Conservation (phyloP, 1,284 basidiomycete species). For the Jaminaea rosea region DNA sequence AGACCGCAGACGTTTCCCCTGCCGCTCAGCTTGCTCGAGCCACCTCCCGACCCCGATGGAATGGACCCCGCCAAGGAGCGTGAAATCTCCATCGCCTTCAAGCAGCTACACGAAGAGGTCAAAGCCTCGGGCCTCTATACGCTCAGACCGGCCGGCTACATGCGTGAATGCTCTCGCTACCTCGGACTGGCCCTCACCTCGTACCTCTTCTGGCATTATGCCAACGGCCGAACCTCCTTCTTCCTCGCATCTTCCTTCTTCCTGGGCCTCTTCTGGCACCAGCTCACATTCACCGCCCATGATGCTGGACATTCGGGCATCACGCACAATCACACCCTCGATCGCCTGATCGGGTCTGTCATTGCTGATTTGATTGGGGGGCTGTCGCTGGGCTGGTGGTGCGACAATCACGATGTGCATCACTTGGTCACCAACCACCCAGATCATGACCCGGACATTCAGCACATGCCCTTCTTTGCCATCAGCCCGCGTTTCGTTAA, state of each 20-base stretch:
- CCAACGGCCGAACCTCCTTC: slow-evolving; percentile 15
- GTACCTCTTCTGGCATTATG: slow-evolving; percentile 55
- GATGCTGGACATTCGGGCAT: slow-evolving; percentile 92
- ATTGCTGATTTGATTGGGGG: slow-evolving; percentile 82
- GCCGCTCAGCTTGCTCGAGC: slow-evolving; percentile 42
- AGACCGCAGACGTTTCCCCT: slow-evolving; percentile 32
- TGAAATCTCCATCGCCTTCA: slow-evolving; percentile 69
- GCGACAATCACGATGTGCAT: slow-evolving; percentile 94
- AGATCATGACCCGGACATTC: slow-evolving; percentile 80
- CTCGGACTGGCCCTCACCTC: slow-evolving; percentile 57
- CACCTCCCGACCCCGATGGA: slow-evolving; percentile 45
- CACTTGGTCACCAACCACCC: slow-evolving; percentile 96
- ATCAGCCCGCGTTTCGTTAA: slow-evolving; percentile 75
- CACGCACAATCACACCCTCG: slow-evolving; percentile 73
- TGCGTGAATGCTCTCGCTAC: slow-evolving; percentile 75
- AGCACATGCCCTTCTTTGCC: slow-evolving; percentile 94
- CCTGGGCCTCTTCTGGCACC: slow-evolving; percentile 87
- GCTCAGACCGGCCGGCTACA: slow-evolving; percentile 79
- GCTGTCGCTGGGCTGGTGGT: slow-evolving; percentile 95
- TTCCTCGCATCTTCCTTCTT: slow-evolving; percentile 64
- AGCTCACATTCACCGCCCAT: slow-evolving; percentile 82
- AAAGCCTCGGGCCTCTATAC: slow-evolving; percentile 73
- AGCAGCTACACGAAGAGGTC: slow-evolving; percentile 66
- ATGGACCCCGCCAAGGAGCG: slow-evolving; percentile 59
- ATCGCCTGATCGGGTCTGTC: slow-evolving; percentile 71